phyloP scores from a whole-genome alignment of 495 filamentous ascomycete genomes.

The Trichoderma erinaceum region DNA sequence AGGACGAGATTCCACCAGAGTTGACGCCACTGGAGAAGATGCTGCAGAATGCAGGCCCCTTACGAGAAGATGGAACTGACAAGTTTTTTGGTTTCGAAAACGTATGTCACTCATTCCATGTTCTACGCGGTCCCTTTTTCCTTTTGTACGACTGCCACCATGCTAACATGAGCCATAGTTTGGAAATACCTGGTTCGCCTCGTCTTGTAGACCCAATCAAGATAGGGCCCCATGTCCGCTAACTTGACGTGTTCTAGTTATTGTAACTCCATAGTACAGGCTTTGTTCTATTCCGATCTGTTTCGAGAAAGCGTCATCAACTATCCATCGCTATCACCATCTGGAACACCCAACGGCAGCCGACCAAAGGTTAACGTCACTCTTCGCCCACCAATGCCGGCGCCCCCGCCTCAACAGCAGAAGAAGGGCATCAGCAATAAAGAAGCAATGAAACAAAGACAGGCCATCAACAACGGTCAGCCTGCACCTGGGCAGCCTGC shows the following conservation, averaged over 20 bases:
- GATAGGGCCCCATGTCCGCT: conserved; percentile 19
- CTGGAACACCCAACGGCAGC: conserved; percentile 39
- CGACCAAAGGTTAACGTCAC: conserved; percentile 43
- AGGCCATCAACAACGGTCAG: conserved; percentile 37
- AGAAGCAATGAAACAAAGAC: conserved; percentile 40
- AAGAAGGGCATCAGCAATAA: conserved; percentile 32
- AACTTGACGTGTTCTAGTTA: conserved; percentile 54
- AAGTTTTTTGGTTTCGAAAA: conserved; percentile 99
- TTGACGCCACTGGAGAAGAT: conserved; percentile 78
- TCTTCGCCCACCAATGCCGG: conserved; percentile 40
- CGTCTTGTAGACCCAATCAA: conserved; percentile 10
- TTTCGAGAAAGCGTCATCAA: conserved; percentile 95
- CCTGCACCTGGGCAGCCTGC: conserved; percentile 30
- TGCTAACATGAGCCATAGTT: conserved; percentile 52
- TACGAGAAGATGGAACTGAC: conserved; percentile 85
- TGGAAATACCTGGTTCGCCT: conserved; percentile 87
- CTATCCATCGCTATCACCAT: conserved; percentile 60
- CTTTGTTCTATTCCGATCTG: conserved; percentile 88
- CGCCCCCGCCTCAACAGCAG: conserved; percentile 37
- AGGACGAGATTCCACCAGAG: conserved; percentile 61
- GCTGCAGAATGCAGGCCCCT: conserved; percentile 68
- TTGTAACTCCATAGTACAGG: conserved; percentile 96
- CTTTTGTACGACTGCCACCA: conserved; percentile 10
- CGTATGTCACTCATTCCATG: conserved; percentile 48
- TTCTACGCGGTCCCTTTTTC: background rate